These are phyloP conservation scores for Rhynchosporium agropyri DNA, from an alignment of 2,329 filamentous ascomycete genomes.

Conservation along the genomic window DNA sequence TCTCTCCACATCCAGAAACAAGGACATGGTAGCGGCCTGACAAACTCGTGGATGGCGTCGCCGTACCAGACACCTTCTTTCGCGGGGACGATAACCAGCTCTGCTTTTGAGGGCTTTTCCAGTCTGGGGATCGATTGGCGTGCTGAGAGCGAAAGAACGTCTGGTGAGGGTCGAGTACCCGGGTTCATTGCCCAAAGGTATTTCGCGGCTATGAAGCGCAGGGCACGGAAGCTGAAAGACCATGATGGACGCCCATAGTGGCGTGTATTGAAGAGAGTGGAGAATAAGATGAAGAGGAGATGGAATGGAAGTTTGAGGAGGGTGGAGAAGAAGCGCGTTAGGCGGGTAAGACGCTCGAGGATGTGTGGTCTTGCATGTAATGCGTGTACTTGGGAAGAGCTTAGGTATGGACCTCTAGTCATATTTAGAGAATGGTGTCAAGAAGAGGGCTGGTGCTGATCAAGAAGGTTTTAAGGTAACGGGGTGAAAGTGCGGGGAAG, in stretches of 20 bases:
- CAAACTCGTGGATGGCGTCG: background rate
- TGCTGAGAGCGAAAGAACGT: background rate
- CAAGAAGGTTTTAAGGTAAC: background rate
- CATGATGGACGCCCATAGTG: slow-evolving; percentile 12
- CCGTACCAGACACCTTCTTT: slow-evolving; percentile 7
- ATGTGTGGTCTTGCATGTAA: background rate
- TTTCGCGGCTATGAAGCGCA: background rate
- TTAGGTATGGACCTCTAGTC: background rate
- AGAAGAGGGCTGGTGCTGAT: background rate
- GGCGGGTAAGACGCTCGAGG: background rate
- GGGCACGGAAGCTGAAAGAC: slow-evolving; percentile 4
- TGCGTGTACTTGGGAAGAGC: background rate
- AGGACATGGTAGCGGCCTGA: background rate
- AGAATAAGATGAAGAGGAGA: background rate
- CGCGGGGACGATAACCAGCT: background rate
- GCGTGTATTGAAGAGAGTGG: background rate
- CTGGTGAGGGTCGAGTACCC: slow-evolving; percentile 1
- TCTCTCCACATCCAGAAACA: slow-evolving; percentile 12
- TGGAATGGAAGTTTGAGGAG: background rate
- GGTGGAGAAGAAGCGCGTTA: background rate
- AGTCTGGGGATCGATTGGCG: background rate
- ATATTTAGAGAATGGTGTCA: background rate
- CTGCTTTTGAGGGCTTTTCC: background rate
- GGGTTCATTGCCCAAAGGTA: slow-evolving; percentile 9
- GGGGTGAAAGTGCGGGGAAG: background rate